Evolutionary conservation across 169 alveolate species (phyloP).

Genomic region (Cryptosporidium sp.): DNA sequence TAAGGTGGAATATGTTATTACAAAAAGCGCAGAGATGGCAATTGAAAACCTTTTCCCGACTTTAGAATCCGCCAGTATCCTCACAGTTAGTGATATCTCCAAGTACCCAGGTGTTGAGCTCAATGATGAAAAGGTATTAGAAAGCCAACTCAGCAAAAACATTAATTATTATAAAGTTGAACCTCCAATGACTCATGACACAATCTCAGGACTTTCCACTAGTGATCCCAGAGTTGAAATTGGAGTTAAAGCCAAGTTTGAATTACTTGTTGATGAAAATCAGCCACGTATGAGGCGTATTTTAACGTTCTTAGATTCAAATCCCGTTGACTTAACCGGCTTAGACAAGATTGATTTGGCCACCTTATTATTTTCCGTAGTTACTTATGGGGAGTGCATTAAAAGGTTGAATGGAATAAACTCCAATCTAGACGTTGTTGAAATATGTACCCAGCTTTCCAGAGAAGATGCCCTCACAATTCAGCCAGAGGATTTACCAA

Average conservation of each 20-base stretch:
- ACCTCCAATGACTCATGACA: constrained; percentile 20
- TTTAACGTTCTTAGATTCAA: constrained; percentile 1
- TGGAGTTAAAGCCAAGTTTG: constrained; percentile 32
- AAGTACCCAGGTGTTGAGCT: constrained; percentile 51
- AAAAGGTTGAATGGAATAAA: neutral
- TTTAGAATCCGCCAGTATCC: constrained; percentile 1
- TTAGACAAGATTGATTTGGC: neutral
- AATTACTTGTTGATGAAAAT: constrained; percentile 22
- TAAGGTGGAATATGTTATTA: constrained; percentile 1
- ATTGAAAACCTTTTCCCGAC: constrained; percentile 34
- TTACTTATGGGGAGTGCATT: constrained; percentile 37
- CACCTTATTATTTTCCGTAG: constrained; percentile 11
- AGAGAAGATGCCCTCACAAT: constrained; percentile 55
- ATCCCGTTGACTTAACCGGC: neutral
- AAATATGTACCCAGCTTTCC: constrained; percentile 28
- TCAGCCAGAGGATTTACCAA: constrained; percentile 66
- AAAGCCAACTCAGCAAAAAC: neutral
- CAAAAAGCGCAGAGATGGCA: constrained; percentile 30
- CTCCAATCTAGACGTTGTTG: neutral
- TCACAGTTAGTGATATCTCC: constrained; percentile 27
- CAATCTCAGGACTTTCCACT: constrained; percentile 10
- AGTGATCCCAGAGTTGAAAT: constrained; percentile 73
- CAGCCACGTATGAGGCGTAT: constrained; percentile 66
- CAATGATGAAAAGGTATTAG: constrained; percentile 33
- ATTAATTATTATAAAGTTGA: constrained; percentile 32